These are phyloP conservation scores for Trichopus zeylanicus DNA, from an alignment of 116 monocot species.

Conservation along the genomic window DNA sequence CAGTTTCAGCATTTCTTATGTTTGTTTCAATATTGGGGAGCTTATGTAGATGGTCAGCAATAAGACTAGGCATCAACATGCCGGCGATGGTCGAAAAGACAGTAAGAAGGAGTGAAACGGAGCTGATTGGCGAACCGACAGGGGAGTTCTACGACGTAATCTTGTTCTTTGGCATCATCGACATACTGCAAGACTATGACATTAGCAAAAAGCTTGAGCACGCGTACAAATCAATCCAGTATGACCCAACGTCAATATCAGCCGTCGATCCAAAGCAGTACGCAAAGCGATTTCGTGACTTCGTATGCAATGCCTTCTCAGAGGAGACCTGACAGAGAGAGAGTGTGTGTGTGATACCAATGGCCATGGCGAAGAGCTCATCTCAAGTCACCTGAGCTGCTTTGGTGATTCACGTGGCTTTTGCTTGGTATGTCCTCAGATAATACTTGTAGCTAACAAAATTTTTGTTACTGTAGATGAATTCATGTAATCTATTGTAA, in stretches of 20 bases:
- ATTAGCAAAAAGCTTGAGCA: conserved; percentile 82
- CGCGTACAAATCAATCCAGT: conserved; percentile 71
- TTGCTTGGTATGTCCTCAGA: background rate
- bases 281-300: conserved; percentile 55
- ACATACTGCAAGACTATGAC: conserved; percentile 76
- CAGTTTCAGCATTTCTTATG: background rate
- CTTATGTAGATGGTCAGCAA: conserved; percentile 23
- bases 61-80: conserved; percentile 58
- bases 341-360: background rate
- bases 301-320: conserved; percentile 51
- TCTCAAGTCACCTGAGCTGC: background rate
- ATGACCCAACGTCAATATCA: conserved; percentile 69
- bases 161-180: conserved; percentile 76
- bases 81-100: conserved; percentile 52
- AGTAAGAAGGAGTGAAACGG: conserved; percentile 31
- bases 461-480: too few relatives aligned
- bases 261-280: conserved; percentile 73
- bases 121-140: conserved; percentile 51
- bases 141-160: conserved; percentile 49
- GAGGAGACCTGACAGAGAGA: conserved; percentile 46
- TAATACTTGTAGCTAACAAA: too few relatives aligned
- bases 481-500: too few relatives aligned
- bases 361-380: background rate
- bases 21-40: background rate
- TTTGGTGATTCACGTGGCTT: background rate